Evolutionary conservation across 305 asterid genomes (phyloP), one percentile per base, ranked within the genome.

Genomic region (Plantago lanceolata): DNA sequence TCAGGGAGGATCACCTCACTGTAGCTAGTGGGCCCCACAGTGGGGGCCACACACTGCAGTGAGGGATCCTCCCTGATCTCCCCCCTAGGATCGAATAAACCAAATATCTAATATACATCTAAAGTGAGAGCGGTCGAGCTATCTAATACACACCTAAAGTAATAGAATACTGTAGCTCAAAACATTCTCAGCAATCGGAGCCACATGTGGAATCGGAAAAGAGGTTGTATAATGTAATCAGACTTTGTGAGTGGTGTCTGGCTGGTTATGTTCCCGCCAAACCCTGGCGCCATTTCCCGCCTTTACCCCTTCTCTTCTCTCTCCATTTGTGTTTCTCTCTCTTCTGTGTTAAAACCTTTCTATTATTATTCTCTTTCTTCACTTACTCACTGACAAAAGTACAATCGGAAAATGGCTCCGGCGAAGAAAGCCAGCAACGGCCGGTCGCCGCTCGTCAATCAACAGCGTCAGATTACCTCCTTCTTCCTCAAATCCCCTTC

Each of bases 371-470:
- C 2, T 24, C n/a, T n/a, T 24, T 24, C 28, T 24, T 24, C 28
- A 33, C 9, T 33, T 4, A 33, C 9, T n/a, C 66, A 19, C 65
- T 47, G 28, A 18, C 6, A 54, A 49, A 57, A 24, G 4, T 40
- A 40, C 47, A 40, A 8, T 40, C 16, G 47, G 47, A 50, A 21
- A 50, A 84, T 84, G 93, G 81, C 81, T 21, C 51, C 96, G 50
- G 66, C 82, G 62, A 86, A 85, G 26, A 84, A 80, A 40, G 1
- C 83, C 45, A 85, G 80, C 80, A 93, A 90, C 67, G 99, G 99
- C 44, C 83, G 96, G 33, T 93, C 99, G 28, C 96, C 99, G 20
- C 67, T 85, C 48, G 95, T 93, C 53, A 89, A 85, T 78, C 94
- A 77, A 56, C 96, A 88, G 82, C 77, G 88, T 33, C 95, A 87